These are phyloP conservation scores for Dalbergia cochinchinensis DNA, from an alignment of 306 rosid genomes.

Conservation along the genomic window DNA sequence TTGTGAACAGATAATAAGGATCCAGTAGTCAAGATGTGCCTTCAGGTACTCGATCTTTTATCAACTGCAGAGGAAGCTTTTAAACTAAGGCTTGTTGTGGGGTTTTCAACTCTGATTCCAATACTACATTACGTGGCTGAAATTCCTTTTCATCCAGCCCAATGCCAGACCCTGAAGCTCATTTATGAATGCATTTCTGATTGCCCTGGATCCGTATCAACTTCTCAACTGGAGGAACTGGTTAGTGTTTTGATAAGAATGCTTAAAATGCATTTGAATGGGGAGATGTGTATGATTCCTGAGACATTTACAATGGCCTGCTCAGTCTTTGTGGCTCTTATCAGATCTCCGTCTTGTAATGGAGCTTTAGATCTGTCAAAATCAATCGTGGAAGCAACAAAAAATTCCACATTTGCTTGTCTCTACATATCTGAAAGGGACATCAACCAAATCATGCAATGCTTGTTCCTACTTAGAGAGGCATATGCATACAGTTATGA, in stretches of 20 bases:
- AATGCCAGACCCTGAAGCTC: slow-evolving; percentile 75
- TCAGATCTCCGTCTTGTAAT: slow-evolving; percentile 70
- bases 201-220: slow-evolving; percentile 80
- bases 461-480: slow-evolving; percentile 83
- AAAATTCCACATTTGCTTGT: slow-evolving; percentile 73
- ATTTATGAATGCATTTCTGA: slow-evolving; percentile 76
- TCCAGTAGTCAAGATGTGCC: slow-evolving; percentile 76
- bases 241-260: slow-evolving; percentile 65
- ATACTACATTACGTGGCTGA: slow-evolving; percentile 77
- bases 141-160: slow-evolving; percentile 90
- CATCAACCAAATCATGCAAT: slow-evolving; percentile 67
- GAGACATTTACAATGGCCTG: slow-evolving; percentile 75
- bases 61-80: slow-evolving; percentile 79
- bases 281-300: slow-evolving; percentile 79
- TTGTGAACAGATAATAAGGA: slow-evolving; percentile 77
- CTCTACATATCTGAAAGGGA: slow-evolving; percentile 63
- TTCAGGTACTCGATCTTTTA: slow-evolving; percentile 77
- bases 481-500: slow-evolving; percentile 68
- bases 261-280: slow-evolving; percentile 73
- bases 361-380: slow-evolving; percentile 60
- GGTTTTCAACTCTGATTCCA: slow-evolving; percentile 88
- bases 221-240: slow-evolving; percentile 76
- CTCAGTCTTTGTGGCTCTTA: slow-evolving; percentile 69
- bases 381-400: slow-evolving; percentile 64
- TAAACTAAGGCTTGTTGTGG: slow-evolving; percentile 80